These are phyloP conservation scores for California macrophylla DNA, from an alignment of 441 rosid species.

Conservation along the genomic window DNA sequence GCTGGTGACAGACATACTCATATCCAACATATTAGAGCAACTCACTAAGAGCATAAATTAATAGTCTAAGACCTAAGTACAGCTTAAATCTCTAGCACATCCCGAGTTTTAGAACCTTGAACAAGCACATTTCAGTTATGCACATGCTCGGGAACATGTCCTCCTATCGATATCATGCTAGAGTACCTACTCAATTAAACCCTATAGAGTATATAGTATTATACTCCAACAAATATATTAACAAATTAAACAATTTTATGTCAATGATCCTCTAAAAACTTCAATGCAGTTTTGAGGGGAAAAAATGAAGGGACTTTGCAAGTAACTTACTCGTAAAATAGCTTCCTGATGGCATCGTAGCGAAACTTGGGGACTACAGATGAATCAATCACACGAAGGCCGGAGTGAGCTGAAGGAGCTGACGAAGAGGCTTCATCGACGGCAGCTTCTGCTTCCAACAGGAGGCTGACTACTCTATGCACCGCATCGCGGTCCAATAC, in stretches of 20 bases:
- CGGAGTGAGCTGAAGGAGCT: conserved; percentile 21
- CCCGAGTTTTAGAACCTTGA: too few relatives aligned
- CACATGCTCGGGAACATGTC: not conserved
- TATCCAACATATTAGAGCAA: not conserved
- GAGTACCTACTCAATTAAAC: not conserved
- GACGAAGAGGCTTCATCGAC: conserved; percentile 39
- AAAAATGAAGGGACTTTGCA: too few relatives aligned
- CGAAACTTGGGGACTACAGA: conserved; percentile 69
- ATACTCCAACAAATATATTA: not conserved
- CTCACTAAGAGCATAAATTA: not conserved
- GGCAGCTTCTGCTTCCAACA: conserved; percentile 56
- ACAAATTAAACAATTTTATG: not conserved
- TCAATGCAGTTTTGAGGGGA: not conserved
- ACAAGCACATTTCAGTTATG: too few relatives aligned
- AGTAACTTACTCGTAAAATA: conserved; percentile 55
- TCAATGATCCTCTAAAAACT: not conserved
- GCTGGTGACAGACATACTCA: not conserved
- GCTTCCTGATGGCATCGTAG: conserved; percentile 65
- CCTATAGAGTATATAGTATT: not conserved
- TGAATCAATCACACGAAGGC: conserved; percentile 54
- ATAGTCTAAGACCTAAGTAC: not conserved
- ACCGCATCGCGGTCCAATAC: conserved; percentile 61
- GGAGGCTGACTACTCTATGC: conserved; percentile 36
- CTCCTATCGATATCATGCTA: not conserved
- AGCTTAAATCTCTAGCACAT: not conserved